Base-by-base conservation (phyloP, 345 rosid genomes). In the Camelina laxa region DNA sequence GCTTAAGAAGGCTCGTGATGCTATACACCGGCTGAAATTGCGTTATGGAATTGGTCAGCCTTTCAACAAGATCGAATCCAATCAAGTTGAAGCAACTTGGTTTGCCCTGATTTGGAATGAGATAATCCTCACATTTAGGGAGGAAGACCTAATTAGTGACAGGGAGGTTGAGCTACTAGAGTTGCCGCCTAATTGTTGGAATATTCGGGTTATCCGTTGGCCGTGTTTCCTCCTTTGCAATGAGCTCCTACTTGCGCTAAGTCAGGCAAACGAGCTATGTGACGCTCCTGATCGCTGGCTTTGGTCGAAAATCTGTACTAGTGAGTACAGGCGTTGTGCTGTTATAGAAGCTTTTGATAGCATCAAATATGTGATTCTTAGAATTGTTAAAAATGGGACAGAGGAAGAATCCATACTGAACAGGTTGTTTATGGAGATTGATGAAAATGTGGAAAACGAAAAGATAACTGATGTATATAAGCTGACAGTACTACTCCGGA, bases 61-160 rank as follows among this genome's bases (percentile, higher is more conserved):
- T 65, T 84, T 84, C 88, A 86, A 71, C 61, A 91, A 93, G 80
- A 80, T 93, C 1, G 98, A 91, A 74, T 93, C 97, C 31, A 88
- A 75, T 79, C 98, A 87, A 66, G 96, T 89, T 54, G 94, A 89
- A 59, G 91, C 97, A 8, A 85, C 91, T 10, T 84, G 86, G 84
- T 93, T 93, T 83, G 97, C 98, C 22, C 60, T 89, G 77, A 82
- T 93, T 63, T 93, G 98, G 98, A 93, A 93, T 81, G 96, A 88
- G 84, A 88, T 93, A 60, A 77, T 93, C 24, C 56, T 72, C 55
- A 69, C 85, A 38, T 89, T 93, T 79, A 83, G 93, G 82, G 98
- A 93, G 79, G 98, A 93, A 82, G 98, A 91, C 80, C 85, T 87
- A 13, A 80, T 93, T 62, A 85, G 86, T 73, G 92, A 93, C 79